Conservation (phyloP, 2,329 filamentous ascomycete species). For the Sarocladiaceae sp. region DNA sequence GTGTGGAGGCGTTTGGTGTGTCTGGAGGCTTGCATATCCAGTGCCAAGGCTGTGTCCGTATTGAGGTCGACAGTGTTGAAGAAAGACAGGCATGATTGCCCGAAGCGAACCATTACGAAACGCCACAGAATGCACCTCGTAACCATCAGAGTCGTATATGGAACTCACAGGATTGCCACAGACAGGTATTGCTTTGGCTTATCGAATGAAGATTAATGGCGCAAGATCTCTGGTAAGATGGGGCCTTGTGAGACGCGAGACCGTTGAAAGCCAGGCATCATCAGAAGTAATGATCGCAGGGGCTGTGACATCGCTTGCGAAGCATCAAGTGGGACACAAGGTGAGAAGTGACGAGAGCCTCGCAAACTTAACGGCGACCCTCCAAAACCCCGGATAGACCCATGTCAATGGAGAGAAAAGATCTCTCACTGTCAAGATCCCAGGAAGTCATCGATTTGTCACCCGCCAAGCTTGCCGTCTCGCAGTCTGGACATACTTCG, state of each 20-base stretch:
- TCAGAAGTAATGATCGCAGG: constrained; percentile 1
- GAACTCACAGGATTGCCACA: no score
- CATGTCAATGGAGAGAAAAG: background rate
- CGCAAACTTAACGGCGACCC: background rate
- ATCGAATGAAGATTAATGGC: background rate
- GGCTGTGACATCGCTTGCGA: background rate
- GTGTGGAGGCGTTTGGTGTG: background rate
- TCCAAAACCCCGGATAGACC: background rate
- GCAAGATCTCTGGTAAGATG: background rate
- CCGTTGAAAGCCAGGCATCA: constrained; percentile 1
- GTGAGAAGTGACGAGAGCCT: background rate
- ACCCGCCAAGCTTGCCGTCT: no score
- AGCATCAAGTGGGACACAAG: background rate
- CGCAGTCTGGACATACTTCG: no score
- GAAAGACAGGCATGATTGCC: no score
- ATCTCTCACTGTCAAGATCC: no score
- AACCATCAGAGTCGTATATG: no score
- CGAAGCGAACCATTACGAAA: no score
- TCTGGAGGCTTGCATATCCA: background rate
- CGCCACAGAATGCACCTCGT: background rate
- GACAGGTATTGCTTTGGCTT: no score
- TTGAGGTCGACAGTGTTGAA: no score
- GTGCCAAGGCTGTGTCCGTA: no score
- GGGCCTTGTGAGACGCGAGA: background rate
- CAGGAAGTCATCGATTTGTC: no score